Percentiles rank a stretch among this genome's conserved stretches.
These are phyloP conservation scores for Gelatoporia subvermispora DNA, from an alignment of 768 basidiomycete species.

Conservation along the genomic window DNA sequence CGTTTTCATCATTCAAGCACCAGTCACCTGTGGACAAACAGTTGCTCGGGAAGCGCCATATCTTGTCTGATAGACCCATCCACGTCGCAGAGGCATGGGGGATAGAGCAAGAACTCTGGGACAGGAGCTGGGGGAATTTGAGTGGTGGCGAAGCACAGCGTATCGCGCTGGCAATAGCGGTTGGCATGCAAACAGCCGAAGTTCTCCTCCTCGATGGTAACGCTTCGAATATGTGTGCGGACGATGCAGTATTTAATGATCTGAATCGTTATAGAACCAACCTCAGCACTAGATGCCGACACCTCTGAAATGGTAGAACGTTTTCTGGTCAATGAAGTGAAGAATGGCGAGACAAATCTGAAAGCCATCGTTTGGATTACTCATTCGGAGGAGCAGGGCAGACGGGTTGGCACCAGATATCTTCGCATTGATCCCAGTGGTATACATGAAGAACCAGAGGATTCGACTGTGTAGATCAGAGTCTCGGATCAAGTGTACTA, in stretches of 20 bases:
- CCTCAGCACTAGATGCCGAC: slow-evolving; percentile 77
- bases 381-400: slow-evolving; percentile 77
- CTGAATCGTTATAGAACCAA: slow-evolving; percentile 90
- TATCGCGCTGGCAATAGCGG: slow-evolving; percentile 70
- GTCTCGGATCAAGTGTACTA: too few species aligned
- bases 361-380: slow-evolving; percentile 87
- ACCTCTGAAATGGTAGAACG: slow-evolving; percentile 65
- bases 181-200: slow-evolving; percentile 72
- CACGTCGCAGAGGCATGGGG: slow-evolving; percentile 63
- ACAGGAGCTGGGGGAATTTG: slow-evolving; percentile 70
- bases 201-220: slow-evolving; percentile 78
- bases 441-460: slow-evolving; percentile 18
- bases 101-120: slow-evolving; percentile 66
- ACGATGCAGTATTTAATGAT: too few species aligned
- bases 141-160: slow-evolving; percentile 88
- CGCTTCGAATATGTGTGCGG: neutral
- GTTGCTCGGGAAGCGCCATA: neutral
- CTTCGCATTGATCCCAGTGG: slow-evolving; percentile 32
- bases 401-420: slow-evolving; percentile 68
- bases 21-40: slow-evolving; percentile 14
- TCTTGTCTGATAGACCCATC: slow-evolving; percentile 30
- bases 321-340: slow-evolving; percentile 49
- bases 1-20: slow-evolving; percentile 43
- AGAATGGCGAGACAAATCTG: slow-evolving; percentile 40
- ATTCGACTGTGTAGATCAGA: slow-evolving; percentile 10